Evolutionary conservation across 139 green algal species (phyloP), one percentile per base, ranked within the genome.

Genomic region (Chlorella sp.): DNA sequence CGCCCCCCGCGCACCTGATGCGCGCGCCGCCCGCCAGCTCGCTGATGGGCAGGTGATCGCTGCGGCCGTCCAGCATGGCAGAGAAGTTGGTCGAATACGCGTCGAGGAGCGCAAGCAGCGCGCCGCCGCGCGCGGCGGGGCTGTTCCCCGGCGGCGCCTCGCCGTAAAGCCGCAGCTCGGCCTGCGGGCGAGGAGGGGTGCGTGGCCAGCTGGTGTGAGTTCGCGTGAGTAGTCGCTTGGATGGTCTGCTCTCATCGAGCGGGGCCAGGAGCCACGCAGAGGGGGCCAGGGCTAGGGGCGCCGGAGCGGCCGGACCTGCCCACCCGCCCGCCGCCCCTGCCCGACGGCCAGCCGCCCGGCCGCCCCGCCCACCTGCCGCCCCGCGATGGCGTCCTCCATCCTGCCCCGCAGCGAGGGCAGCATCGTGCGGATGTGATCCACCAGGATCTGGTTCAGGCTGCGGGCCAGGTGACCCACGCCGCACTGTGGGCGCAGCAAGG

Each of bases 361-460:
- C n/a, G n/a, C n/a, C n/a, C n/a, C n/a, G n/a, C n/a, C n/a, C n/a
- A n/a, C n/a, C n/a, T n/a, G 48, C 35, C 77, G 67, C 9, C 71
- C 69, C 4, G 84, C 80, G 1, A 87, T 23, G 0, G 86, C 87
- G 11, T 78, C 71, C 60, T 88, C 83, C 0, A 93, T 77, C 43
- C 63, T 43, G 27, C n/a, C 38, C 17, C 82, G 75, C 66, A 92
- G 76, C 3, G 33, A 43, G 45, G 87, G 86, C 68, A 93, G 79
- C 46, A 87, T 7, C 12, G 65, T 63, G 8, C 80, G 82, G 76
- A 98, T 97, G 88, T 96, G 92, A 46, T 94, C 84, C 73, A 95
- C 94, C 56, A 98, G 86, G 41, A 98, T 93, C 55, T 68, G 67
- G 83, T 97, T 98, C n/a, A 98, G 84, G 41, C 81, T 74, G 38